Base-by-base conservation (phyloP, 148 eudicot species). In the Chenopodium formosanum region DNA sequence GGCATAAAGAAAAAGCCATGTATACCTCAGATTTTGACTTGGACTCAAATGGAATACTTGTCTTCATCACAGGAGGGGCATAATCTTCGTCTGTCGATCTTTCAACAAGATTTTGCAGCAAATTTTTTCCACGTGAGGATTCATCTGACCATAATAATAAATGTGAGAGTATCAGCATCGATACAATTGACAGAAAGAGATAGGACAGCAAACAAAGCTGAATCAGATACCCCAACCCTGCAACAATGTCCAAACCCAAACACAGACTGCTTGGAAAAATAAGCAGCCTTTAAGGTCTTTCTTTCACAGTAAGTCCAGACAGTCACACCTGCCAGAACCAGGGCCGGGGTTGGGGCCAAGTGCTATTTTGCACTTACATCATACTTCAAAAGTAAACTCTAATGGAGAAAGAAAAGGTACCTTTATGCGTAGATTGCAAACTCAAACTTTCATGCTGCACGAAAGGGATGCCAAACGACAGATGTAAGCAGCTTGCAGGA, bases 21-120 rank as follows among this genome's bases (percentile, higher is more conserved):
- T 53, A 46, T 89, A 93, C 95, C 94, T 87, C 82, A 40, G 85
- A 46, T 56, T 76, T 78, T 29, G 83, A 74, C 63, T 70, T 83
- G 76, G 87, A 84, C 80, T 70, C 77, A 17, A 75, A 79, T 81
- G 80, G 88, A 79, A 48, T 79, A 70, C 83, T 82, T 62, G 75
- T 82, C 85, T 88, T 82, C 75, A 76, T 66, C 82, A 79, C 79
- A 81, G 89, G 81, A 69, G 58, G 67, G 56, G 16, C 56, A 10
- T 52, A 14, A 12, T 52, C 56, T 52, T 52, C 44, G 8, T 5
- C 44, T 40, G 44, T 40, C 44, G 44, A 40, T 40, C 44, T 40
- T 40, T 40, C 44, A 40, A 40, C 44, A 40, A 40, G 44, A 40
- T 40, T 40, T 40, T 40, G 44, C 44, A 40, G 44, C 44, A 40